Percentiles rank a stretch among this genome's conserved stretches.
These are phyloP conservation scores for Spathaspora arborariae DNA, from an alignment of 805 yeast genomes.

Conservation along the genomic window DNA sequence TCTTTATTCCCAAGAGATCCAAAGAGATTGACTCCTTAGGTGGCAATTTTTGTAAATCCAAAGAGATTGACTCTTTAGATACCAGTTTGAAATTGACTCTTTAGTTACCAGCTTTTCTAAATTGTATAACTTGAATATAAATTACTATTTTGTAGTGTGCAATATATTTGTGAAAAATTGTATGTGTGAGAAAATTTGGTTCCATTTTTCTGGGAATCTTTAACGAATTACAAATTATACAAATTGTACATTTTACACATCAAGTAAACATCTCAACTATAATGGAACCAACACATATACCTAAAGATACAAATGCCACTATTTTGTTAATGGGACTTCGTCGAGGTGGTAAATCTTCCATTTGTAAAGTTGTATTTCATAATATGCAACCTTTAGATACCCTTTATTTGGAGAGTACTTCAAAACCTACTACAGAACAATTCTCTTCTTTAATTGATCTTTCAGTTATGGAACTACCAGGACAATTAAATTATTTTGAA, in stretches of 20 bases:
- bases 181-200: too few species aligned
- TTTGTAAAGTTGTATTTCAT: slow-evolving; percentile 92
- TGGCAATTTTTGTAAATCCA: too few species aligned
- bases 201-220: too few species aligned
- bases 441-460: slow-evolving; percentile 81
- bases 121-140: too few species aligned
- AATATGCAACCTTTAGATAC: slow-evolving; percentile 96
- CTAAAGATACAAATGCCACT: slow-evolving; percentile 67
- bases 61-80: too few species aligned
- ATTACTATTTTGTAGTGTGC: too few species aligned
- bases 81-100: too few species aligned
- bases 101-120: too few species aligned
- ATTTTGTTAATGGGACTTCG: slow-evolving; percentile 85
- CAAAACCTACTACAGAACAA: slow-evolving; percentile 82
- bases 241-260: too few species aligned
- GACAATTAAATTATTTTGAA: slow-evolving; percentile 85
- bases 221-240: too few species aligned
- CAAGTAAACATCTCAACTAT: neutral
- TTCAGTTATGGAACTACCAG: slow-evolving; percentile 91
- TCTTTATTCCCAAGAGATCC: slow-evolving; percentile 99
- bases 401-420: slow-evolving; percentile 81
- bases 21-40: slow-evolving; percentile 79
- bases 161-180: too few species aligned
- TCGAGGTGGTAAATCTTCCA: slow-evolving; percentile 90
- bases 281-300: slow-evolving; percentile 15